Percentiles rank a stretch among this genome's conserved stretches.
Conservation (phyloP, 176 grass and related monocot species). For the Triticum dicoccoides region DNA sequence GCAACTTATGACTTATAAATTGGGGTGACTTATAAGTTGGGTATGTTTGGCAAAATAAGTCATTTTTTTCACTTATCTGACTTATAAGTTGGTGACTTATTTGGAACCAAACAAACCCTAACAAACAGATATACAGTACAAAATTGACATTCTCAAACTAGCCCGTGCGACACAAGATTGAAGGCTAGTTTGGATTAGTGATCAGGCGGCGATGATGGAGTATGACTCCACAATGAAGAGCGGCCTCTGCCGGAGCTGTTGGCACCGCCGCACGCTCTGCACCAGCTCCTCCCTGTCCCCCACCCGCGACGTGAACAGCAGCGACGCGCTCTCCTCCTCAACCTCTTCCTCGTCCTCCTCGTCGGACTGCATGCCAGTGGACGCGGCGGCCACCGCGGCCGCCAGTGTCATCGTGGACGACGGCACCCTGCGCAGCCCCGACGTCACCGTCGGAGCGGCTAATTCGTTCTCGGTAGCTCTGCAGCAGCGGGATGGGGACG, state of each 20-base stretch:
- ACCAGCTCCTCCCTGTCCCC: slow-evolving; percentile 49
- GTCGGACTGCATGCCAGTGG: neutral
- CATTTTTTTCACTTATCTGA: too few species aligned
- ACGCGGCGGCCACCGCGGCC: slow-evolving; percentile 34
- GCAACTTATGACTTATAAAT: too few species aligned
- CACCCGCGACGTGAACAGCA: slow-evolving; percentile 50
- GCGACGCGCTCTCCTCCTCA: neutral
- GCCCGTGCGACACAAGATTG: too few species aligned
- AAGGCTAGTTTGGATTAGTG: neutral
- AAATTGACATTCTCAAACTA: too few species aligned
- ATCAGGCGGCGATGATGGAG: slow-evolving; percentile 40
- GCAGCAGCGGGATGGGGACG: neutral
- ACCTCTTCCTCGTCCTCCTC: neutral
- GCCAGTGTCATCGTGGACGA: slow-evolving; percentile 36
- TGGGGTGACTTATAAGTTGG: too few species aligned
- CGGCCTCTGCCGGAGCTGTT: slow-evolving; percentile 40
- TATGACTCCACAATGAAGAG: slow-evolving; percentile 58
- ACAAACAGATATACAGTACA: too few species aligned
- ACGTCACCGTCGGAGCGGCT: neutral
- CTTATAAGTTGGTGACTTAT: too few species aligned
- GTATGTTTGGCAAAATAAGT: too few species aligned
- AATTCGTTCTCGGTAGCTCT: neutral
- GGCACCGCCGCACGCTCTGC: slow-evolving; percentile 56
- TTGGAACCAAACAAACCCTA: too few species aligned
- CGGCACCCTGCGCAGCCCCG: slow-evolving; percentile 4